Evolutionary conservation across 345 rosid genomes (phyloP).

Genomic region (Dipteronia dyeriana): DNA sequence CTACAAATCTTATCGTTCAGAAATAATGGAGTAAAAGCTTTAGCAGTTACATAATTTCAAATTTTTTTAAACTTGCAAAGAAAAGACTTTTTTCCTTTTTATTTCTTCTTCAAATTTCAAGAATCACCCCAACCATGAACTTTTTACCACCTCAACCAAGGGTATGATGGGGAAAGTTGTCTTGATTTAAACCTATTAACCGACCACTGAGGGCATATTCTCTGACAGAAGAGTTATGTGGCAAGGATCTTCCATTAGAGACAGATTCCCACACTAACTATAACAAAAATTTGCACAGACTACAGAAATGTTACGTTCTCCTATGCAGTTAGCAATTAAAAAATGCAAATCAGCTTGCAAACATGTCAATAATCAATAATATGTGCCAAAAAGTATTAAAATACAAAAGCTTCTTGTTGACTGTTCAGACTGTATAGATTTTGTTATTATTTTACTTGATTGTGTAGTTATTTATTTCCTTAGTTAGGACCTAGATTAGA

Average conservation of each 20-base stretch:
- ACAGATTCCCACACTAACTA: neutral
- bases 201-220: neutral
- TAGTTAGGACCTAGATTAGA: no score
- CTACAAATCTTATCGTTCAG: neutral
- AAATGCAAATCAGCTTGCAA: neutral
- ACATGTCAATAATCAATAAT: neutral
- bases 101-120: neutral
- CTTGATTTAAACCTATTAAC: neutral
- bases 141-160: neutral
- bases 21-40: neutral
- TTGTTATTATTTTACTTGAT: no score
- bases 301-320: neutral
- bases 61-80: neutral
- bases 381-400: neutral
- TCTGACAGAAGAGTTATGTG: neutral
- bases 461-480: no score
- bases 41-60: neutral
- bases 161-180: neutral
- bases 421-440: no score
- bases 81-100: no score
- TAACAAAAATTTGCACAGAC: neutral
- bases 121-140: neutral
- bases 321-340: neutral
- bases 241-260: neutral
- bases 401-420: neutral